phyloP scores from a whole-genome alignment of 1,284 basidiomycete species.

The Fomitopsis pinicola region DNA sequence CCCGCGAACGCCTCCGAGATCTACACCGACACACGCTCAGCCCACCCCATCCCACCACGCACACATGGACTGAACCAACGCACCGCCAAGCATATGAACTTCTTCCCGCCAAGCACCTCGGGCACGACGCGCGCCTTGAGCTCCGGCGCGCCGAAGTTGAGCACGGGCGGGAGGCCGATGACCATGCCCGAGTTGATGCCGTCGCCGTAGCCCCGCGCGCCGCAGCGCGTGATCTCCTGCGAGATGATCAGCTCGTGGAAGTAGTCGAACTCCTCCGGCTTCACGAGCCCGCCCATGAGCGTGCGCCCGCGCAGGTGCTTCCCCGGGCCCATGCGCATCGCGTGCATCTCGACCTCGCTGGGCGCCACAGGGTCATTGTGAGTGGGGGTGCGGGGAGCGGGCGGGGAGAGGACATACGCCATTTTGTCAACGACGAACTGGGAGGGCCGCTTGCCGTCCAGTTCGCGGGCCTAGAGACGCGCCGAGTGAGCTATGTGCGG shows the following conservation, averaged over 20 bases:
- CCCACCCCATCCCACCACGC: neutral
- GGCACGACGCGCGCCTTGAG: constrained; percentile 77
- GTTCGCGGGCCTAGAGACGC: constrained; percentile 54
- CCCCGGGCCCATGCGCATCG: constrained; percentile 88
- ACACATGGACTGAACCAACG: neutral
- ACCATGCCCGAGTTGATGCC: constrained; percentile 55
- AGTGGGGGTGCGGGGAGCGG: neutral
- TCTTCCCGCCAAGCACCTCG: constrained; percentile 78
- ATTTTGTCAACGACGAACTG: constrained; percentile 66
- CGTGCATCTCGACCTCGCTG: constrained; percentile 63
- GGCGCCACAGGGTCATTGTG: neutral
- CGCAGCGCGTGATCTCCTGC: constrained; percentile 77
- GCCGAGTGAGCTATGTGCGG: neutral
- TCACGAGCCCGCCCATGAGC: constrained; percentile 80
- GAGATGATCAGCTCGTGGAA: constrained; percentile 88
- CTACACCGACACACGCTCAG: constrained; percentile 4
- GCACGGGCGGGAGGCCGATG: constrained; percentile 41
- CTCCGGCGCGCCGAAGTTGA: constrained; percentile 81
- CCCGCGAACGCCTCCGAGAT: constrained; percentile 75
- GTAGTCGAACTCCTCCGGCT: constrained; percentile 85
- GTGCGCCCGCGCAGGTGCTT: constrained; percentile 80
- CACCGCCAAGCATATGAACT: constrained; percentile 81
- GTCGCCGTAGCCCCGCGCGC: constrained; percentile 58
- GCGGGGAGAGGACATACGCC: constrained; percentile 44
- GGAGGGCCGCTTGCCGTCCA: constrained; percentile 70